Evolutionary conservation across 176 grass and related monocot genomes (phyloP).

Genomic region (Microstegium vimineum): DNA sequence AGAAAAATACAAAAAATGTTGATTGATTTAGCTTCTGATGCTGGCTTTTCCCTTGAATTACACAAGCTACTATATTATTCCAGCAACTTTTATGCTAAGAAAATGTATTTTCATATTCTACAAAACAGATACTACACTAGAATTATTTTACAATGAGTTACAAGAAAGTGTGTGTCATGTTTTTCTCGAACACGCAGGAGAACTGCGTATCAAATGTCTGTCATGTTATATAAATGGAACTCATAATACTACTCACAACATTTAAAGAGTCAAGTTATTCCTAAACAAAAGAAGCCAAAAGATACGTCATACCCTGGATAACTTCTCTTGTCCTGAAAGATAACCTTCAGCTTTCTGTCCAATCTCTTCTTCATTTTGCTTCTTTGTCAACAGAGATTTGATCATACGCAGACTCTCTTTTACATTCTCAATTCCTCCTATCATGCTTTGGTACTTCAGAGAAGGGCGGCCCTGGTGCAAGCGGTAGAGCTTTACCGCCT

Average conservation of each 20-base stretch:
- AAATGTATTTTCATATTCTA: not conserved
- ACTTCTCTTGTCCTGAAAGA: slow-evolving; percentile 22
- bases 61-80: not conserved
- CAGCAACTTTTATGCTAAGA: not conserved
- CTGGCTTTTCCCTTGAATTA: not conserved
- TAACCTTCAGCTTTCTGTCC: not conserved
- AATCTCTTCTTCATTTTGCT: slow-evolving; percentile 35
- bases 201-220: too few relatives aligned
- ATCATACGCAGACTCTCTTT: slow-evolving; percentile 45
- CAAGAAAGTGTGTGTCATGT: too few relatives aligned
- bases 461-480: too few relatives aligned
- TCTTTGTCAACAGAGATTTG: slow-evolving; percentile 44
- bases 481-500: too few relatives aligned
- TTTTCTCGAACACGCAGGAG: too few relatives aligned
- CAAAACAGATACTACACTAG: not conserved
- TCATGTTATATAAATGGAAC: slow-evolving; percentile 6
- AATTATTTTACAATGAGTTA: slow-evolving; percentile 4
- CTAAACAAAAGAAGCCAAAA: slow-evolving; percentile 11
- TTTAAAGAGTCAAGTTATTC: not conserved
- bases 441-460: slow-evolving; percentile 51
- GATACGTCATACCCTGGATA: slow-evolving; percentile 28
- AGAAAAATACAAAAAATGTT: slow-evolving; percentile 13
- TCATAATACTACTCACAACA: not conserved
- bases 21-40: slow-evolving; percentile 15
- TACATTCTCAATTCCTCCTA: slow-evolving; percentile 49